Evolutionary conservation across 208 protist genomes (phyloP).

Genomic region (Crithidia thermophila): DNA sequence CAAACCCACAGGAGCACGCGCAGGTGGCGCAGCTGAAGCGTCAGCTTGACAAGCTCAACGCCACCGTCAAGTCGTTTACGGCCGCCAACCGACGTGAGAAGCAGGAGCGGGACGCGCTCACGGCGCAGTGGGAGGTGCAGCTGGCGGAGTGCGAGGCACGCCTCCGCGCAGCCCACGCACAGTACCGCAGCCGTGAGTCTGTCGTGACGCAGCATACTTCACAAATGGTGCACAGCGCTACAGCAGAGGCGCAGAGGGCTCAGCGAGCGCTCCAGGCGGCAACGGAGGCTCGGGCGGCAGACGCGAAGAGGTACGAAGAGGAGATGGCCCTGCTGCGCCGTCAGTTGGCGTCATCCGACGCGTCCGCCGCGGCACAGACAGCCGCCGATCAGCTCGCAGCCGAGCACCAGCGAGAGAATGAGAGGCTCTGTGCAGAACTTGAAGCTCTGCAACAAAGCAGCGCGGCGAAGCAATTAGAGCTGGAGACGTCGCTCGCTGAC

Average conservation of each 20-base stretch:
- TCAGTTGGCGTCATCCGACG: slow-evolving; percentile 3
- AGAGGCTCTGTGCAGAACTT: slow-evolving; percentile 17
- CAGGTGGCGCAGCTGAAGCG: slow-evolving; percentile 27
- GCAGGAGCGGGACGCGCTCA: slow-evolving; percentile 19
- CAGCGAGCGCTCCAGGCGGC: neutral
- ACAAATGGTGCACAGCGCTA: neutral
- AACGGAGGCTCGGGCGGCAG: neutral
- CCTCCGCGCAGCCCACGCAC: neutral
- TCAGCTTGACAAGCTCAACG: slow-evolving; percentile 21
- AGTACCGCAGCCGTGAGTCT: slow-evolving; percentile 4
- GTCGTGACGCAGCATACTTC: slow-evolving; percentile 5
- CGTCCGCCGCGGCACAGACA: neutral
- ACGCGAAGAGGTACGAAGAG: neutral
- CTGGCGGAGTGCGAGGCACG: slow-evolving; percentile 20
- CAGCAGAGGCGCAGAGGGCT: neutral
- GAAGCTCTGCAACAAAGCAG: slow-evolving; percentile 20
- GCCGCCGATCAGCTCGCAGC: neutral
- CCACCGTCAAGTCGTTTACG: slow-evolving; percentile 2
- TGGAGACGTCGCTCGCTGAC: slow-evolving; percentile 37
- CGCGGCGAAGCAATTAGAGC: slow-evolving; percentile 30
- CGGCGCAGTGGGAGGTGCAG: slow-evolving; percentile 10
- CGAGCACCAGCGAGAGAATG: neutral
- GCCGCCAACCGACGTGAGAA: slow-evolving; percentile 22
- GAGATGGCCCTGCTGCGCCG: slow-evolving; percentile 3
- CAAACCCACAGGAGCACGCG: slow-evolving; percentile 10